phyloP scores from a whole-genome alignment of 768 basidiomycete species.

The Pleurotus pulmonarius region DNA sequence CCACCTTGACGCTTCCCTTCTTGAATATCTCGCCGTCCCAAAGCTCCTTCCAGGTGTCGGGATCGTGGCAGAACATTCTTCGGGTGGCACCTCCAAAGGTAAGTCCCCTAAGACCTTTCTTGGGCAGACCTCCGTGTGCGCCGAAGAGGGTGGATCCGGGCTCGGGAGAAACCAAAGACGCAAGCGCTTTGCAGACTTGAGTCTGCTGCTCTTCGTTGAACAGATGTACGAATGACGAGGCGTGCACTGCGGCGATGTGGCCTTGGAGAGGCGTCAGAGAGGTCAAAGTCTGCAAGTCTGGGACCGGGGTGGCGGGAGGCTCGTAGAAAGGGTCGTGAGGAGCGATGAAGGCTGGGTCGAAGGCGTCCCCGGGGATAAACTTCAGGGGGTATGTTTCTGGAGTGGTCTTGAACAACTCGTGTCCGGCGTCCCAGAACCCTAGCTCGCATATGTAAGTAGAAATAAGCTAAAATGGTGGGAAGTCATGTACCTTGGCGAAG shows the following conservation, averaged over 20 bases:
- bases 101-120: constrained; percentile 24
- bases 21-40: constrained; percentile 33
- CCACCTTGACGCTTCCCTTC: constrained; percentile 26
- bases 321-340: constrained; percentile 22
- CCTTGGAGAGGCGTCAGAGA: constrained; percentile 44
- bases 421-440: constrained; percentile 64
- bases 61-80: constrained; percentile 31
- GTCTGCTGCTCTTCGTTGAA: constrained; percentile 37
- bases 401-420: constrained; percentile 53
- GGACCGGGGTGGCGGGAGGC: constrained; percentile 16
- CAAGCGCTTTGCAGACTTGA: constrained; percentile 36
- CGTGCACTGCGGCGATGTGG: constrained; percentile 45
- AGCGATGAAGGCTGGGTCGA: constrained; percentile 41
- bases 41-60: constrained; percentile 29
- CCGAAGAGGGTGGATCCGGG: constrained; percentile 48
- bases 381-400: constrained; percentile 47
- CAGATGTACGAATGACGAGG: constrained; percentile 50
- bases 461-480: neutral
- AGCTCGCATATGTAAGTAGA: neutral
- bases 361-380: constrained; percentile 54
- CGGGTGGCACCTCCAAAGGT: neutral
- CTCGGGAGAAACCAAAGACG: constrained; percentile 34
- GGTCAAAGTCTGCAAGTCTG: constrained; percentile 25
- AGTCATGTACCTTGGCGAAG: constrained; percentile 24
- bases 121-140: constrained; percentile 26